These are phyloP conservation scores for Xylaria palmicola DNA, from an alignment of 495 filamentous ascomycete genomes.

Conservation along the genomic window DNA sequence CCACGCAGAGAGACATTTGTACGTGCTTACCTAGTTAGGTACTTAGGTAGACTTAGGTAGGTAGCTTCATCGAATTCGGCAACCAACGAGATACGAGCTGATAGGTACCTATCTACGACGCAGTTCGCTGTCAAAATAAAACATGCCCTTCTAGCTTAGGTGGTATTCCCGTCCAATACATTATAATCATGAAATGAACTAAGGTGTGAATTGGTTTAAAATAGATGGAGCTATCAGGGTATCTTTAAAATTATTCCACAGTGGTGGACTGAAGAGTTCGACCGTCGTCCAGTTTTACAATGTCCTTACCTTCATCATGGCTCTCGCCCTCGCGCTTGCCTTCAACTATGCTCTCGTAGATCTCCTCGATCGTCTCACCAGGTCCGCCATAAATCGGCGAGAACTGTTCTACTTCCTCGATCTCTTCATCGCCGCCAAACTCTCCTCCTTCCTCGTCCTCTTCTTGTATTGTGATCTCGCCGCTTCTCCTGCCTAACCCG, in stretches of 20 bases:
- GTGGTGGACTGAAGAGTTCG: background rate
- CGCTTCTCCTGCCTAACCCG: conserved; percentile 53
- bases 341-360: conserved; percentile 48
- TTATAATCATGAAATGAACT: background rate
- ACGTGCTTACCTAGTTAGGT: background rate
- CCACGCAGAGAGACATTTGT: background rate
- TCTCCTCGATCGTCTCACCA: conserved; percentile 55
- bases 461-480: conserved; percentile 79
- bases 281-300: background rate
- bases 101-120: too few relatives aligned
- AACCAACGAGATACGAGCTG: too few relatives aligned
- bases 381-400: conserved; percentile 47
- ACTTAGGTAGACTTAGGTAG: too few relatives aligned
- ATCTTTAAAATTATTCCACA: conserved; percentile 8
- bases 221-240: conserved; percentile 14
- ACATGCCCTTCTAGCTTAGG: too few relatives aligned
- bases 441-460: conserved; percentile 66
- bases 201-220: conserved; percentile 1
- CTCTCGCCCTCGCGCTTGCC: background rate
- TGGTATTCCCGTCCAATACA: too few relatives aligned
- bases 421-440: conserved; percentile 36
- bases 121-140: too few relatives aligned
- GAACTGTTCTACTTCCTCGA: conserved; percentile 71
- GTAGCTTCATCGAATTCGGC: too few relatives aligned
- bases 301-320: background rate